phyloP scores from a whole-genome alignment of 495 filamentous ascomycete species.

The Penicillium cinerascens region DNA sequence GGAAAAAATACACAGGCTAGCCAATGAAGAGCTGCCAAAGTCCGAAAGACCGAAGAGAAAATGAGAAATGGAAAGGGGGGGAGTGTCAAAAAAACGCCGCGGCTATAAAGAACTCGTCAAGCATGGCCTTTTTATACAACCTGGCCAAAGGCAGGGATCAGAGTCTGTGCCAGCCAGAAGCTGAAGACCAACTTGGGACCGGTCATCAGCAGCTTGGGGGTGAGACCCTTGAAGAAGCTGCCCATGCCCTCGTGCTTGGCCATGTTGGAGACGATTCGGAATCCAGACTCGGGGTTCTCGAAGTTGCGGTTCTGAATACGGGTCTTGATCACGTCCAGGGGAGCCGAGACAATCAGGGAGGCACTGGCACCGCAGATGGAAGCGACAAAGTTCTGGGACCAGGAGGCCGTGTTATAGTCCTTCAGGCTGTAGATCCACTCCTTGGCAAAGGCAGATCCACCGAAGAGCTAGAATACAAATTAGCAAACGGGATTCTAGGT shows the following conservation, averaged over 20 bases:
- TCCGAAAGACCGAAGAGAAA: slow-evolving; percentile 7
- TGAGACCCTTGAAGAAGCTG: slow-evolving; percentile 96
- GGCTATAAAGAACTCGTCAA: slow-evolving; percentile 20
- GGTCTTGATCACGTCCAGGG: slow-evolving; percentile 98
- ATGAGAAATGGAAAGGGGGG: slow-evolving; percentile 9
- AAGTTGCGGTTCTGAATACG: slow-evolving; percentile 99
- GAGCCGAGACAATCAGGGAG: slow-evolving; percentile 88
- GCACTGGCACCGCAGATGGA: slow-evolving; percentile 92
- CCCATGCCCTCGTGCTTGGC: slow-evolving; percentile 76
- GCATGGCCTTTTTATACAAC: slow-evolving; percentile 43
- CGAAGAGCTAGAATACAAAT: slow-evolving; percentile 70
- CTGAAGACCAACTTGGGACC: slow-evolving; percentile 98
- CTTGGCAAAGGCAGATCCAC: slow-evolving; percentile 96
- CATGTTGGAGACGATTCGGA: slow-evolving; percentile 89
- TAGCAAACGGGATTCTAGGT: slow-evolving; percentile 10
- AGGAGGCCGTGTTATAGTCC: slow-evolving; percentile 95
- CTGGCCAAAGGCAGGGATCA: slow-evolving; percentile 71
- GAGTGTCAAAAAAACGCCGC: slow-evolving; percentile 20
- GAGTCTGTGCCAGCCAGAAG: slow-evolving; percentile 96
- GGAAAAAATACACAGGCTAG: slow-evolving; percentile 20
- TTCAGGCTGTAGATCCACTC: slow-evolving; percentile 81
- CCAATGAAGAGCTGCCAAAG: slow-evolving; percentile 4
- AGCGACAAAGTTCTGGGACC: slow-evolving; percentile 95
- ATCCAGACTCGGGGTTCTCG: slow-evolving; percentile 91
- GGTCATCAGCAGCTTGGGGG: slow-evolving; percentile 97